Evolutionary conservation across 1,284 basidiomycete species (phyloP), one percentile per base, ranked within the genome.

Genomic region (Cryptococcus hybrid): DNA sequence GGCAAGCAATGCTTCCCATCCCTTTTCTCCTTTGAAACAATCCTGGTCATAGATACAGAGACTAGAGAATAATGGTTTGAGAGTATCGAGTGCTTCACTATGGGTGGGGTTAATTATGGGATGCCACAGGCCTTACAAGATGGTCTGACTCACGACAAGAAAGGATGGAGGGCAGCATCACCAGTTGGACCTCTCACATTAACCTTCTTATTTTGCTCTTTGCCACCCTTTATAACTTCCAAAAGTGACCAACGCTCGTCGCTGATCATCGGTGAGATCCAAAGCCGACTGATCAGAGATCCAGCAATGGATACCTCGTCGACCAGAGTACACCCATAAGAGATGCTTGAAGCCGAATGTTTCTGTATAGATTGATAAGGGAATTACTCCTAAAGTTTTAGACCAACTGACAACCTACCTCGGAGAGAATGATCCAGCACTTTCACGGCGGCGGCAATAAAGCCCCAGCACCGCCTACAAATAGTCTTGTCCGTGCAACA

Each of bases 271-370:
- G 3, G 89, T 93, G 52, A 99, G 81, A 59, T 84, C 86, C 80
- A 96, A 83, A 0, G 96, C 96, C 56, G 88, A 85, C 51, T 83
- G 81, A 76, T 99, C 95, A 5, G 91, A 94, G 60, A 99, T 87
- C 95, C 95, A 99, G 74, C 93, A 84, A 81, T 99, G 95, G 68
- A 99, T 99, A 66, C 96, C 95, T 79, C 95, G 89, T 47, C 95
- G 88, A 62, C 95, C 95, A 12, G 96, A 99, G 78, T 98, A 99
- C 30, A 99, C 94, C 95, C 96, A 99, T 12, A 99, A 81, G 35
- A 99, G 82, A 69, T 84, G 84, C 56, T 78, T 71, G 73, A 81
- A 85, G 1, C 92, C 94, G 74, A 93, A 96, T 62, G 94, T 89
- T 12, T 79, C 78, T 80, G 61, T 51, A 12, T 71, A 58, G 6